Percentiles rank a stretch among this genome's conserved stretches.
Conservation (phyloP, 2,329 filamentous ascomycete species). For the Aspergillus pseudoterreus region DNA sequence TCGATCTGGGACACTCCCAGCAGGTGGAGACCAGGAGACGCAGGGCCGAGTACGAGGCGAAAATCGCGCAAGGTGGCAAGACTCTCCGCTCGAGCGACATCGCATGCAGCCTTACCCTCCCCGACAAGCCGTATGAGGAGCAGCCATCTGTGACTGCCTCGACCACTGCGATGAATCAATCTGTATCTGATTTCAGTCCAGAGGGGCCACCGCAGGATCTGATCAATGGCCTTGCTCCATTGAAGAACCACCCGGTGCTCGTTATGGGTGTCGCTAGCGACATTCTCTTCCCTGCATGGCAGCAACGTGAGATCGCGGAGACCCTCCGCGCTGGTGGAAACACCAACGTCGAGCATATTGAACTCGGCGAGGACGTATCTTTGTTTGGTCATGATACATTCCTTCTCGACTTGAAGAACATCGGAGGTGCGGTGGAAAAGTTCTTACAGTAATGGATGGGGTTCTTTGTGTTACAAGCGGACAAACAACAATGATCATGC, state of each 20-base stretch:
- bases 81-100: constrained; percentile 38
- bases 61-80: constrained; percentile 50
- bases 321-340: constrained; percentile 76
- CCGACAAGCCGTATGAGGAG: constrained; percentile 81
- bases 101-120: constrained; percentile 76
- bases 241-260: constrained; percentile 75
- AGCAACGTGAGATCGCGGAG: constrained; percentile 89
- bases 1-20: constrained; percentile 75
- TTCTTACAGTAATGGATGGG: constrained; percentile 61
- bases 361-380: constrained; percentile 90
- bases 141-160: constrained; percentile 57
- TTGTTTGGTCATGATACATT: constrained; percentile 97
- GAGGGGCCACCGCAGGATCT: constrained; percentile 70
- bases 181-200: constrained; percentile 19
- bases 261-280: constrained; percentile 95
- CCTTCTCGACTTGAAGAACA: constrained; percentile 83
- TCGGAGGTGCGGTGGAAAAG: constrained; percentile 75
- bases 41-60: constrained; percentile 57
- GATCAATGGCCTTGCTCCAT: constrained; percentile 65
- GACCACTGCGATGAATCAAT: constrained; percentile 29
- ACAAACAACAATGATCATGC: background rate
- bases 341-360: constrained; percentile 75
- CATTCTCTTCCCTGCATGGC: constrained; percentile 96
- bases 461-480: background rate
- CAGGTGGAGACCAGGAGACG: constrained; percentile 62